These are phyloP conservation scores for Trebouxia sp. DNA, from an alignment of 139 green algal genomes.

Conservation along the genomic window DNA sequence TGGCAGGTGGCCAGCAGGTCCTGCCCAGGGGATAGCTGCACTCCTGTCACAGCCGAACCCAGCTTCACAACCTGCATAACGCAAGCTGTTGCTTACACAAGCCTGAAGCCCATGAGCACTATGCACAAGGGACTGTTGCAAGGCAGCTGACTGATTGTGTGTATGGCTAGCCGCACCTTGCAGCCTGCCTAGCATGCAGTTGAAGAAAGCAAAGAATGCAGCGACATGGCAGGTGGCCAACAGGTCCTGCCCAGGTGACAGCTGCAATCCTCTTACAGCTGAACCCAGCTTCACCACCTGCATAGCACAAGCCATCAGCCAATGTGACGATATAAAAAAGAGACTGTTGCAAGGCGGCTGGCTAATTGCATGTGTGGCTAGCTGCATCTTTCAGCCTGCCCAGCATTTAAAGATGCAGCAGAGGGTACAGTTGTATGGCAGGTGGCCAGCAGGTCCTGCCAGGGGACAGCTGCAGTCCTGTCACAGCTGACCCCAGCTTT, in stretches of 20 bases:
- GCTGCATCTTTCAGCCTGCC: too few relatives aligned
- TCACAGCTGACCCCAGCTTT: conserved; percentile 75
- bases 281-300: conserved; percentile 78
- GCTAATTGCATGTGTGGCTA: too few relatives aligned
- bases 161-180: too few relatives aligned
- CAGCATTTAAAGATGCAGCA: too few relatives aligned
- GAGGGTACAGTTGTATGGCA: too few relatives aligned
- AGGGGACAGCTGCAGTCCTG: conserved; percentile 69
- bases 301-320: too few relatives aligned
- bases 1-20: conserved; percentile 95
- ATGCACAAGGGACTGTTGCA: not conserved
- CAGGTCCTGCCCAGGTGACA: conserved; percentile 80
- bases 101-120: too few relatives aligned
- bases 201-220: too few relatives aligned
- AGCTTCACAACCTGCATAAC: conserved; percentile 72
- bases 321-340: not conserved
- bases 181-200: too few relatives aligned
- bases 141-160: too few relatives aligned
- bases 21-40: conserved; percentile 71
- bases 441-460: conserved; percentile 91
- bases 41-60: conserved; percentile 68
- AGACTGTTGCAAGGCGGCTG: too few relatives aligned
- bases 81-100: not conserved
- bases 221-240: conserved; percentile 93
- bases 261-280: conserved; percentile 70